Conservation (phyloP, 345 rosid genomes). For the Gossypium mustelinum region DNA sequence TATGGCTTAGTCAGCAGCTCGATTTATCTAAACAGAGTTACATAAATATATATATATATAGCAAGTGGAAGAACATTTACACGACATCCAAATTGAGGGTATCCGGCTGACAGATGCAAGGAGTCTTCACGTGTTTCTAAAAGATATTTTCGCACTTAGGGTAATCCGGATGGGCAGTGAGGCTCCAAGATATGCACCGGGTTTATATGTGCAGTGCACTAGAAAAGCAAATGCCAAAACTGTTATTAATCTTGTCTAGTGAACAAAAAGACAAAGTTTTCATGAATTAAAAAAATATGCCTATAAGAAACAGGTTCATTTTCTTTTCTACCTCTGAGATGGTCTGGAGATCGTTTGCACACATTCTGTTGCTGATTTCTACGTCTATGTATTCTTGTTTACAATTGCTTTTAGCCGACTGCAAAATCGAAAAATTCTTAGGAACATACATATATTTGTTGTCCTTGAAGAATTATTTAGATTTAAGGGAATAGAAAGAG, state of each 20-base stretch:
- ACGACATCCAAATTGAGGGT: slow-evolving; percentile 26
- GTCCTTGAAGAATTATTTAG: background rate
- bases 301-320: background rate
- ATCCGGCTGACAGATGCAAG: background rate
- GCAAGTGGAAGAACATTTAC: slow-evolving; percentile 16
- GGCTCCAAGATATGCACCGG: slow-evolving; percentile 27
- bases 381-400: slow-evolving; percentile 21
- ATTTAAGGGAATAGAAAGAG: background rate
- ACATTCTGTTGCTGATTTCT: slow-evolving; percentile 4
- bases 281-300: background rate
- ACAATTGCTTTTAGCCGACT: slow-evolving; percentile 30
- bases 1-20: background rate
- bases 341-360: slow-evolving; percentile 27
- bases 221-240: background rate
- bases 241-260: background rate
- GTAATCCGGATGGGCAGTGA: background rate
- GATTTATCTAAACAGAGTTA: background rate
- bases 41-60: background rate
- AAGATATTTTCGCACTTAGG: background rate
- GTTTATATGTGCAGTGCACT: slow-evolving; percentile 21
- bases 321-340: slow-evolving; percentile 23
- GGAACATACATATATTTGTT: background rate
- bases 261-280: background rate
- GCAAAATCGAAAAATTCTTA: slow-evolving; percentile 1
- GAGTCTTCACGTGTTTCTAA: background rate